phyloP scores from a whole-genome alignment of 768 basidiomycete species.

The Kwoniella botswanensis region DNA sequence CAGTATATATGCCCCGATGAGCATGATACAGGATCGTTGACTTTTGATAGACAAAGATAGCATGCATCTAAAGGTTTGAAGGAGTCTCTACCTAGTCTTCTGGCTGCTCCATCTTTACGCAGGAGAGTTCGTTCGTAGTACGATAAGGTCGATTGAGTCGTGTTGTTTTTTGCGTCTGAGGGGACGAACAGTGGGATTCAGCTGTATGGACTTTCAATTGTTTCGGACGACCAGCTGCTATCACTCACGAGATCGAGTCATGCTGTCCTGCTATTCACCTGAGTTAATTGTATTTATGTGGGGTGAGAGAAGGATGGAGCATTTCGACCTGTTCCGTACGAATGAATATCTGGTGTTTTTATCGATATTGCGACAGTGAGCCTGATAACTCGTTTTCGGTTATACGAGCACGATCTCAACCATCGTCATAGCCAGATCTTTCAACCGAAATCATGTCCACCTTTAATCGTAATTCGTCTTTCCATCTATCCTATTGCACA shows the following conservation, averaged over 20 bases:
- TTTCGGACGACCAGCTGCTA: background rate
- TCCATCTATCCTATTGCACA: slow-evolving; percentile 5
- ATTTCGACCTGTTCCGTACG: background rate
- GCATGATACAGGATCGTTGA: slow-evolving; percentile 82
- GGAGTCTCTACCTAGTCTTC: slow-evolving; percentile 78
- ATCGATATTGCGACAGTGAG: slow-evolving; percentile 8
- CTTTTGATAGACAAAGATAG: slow-evolving; percentile 80
- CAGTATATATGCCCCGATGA: slow-evolving; percentile 89
- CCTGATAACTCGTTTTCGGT: slow-evolving; percentile 7
- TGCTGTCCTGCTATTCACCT: background rate
- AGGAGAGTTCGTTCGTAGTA: slow-evolving; percentile 52
- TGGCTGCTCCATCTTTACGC: slow-evolving; percentile 39
- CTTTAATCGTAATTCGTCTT: slow-evolving; percentile 9
- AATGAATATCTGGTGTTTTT: background rate
- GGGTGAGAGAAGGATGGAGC: background rate
- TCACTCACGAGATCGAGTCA: slow-evolving; percentile 28
- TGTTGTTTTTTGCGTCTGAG: slow-evolving; percentile 50
- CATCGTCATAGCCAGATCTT: background rate
- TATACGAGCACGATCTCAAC: background rate
- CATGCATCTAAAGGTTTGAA: slow-evolving; percentile 93
- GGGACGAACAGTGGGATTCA: background rate
- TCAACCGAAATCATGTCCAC: slow-evolving; percentile 7
- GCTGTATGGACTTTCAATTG: background rate
- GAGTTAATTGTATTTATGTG: background rate
- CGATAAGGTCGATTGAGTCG: slow-evolving; percentile 45